Base-by-base conservation (phyloP, 2,329 filamentous ascomycete species). In the Fusarium hostae region DNA sequence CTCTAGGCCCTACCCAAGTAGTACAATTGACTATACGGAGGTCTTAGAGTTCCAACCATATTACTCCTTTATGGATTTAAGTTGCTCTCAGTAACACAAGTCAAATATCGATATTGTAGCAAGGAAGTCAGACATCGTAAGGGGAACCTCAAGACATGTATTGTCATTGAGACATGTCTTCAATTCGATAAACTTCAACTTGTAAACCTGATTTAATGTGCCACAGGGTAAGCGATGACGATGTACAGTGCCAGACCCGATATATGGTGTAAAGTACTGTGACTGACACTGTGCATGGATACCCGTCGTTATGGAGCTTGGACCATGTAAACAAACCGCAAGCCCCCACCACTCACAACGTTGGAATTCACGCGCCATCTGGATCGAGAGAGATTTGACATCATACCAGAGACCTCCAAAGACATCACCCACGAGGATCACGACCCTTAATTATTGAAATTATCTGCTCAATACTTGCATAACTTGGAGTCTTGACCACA, bases 271-370 rank as follows among this genome's bases (percentile, higher is more conserved):
- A 8, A 34, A 34, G n/a, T 12, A 63, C 24, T 12, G 39, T 54
- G 0, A 0, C 0, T 4, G 1, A 20, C 63, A 76, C 74, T 71
- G 74, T 76, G 52, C 51, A 52, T 40, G 18, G 43, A 41, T 48
- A 60, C 54, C 44, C 37, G 57, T 76, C 73, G 66, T 76, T 55
- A 61, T 59, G 70, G 67, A 77, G 76, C 76, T 77, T 72, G 70
- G 76, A 64, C 73, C 76, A 77, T 55, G 76, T 78, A 78, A 78
- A 78, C 76, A 78, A 78, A 78, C 35, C 45, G 37, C 26, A 34
- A 41, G 35, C 44, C 75, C 76, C 75, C 70, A 68, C 74, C 61
- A 69, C 68, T 68, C 66, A 40, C 65, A 67, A 54, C 39, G 64
- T 54, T 35, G 35, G 66, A 71, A 73, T 64, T 68, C 60, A 72